Percentiles rank a stretch among this genome's conserved stretches.
Evolutionary conservation across 441 rosid species (phyloP).

Genomic region (Rhodomyrtus psidioides): DNA sequence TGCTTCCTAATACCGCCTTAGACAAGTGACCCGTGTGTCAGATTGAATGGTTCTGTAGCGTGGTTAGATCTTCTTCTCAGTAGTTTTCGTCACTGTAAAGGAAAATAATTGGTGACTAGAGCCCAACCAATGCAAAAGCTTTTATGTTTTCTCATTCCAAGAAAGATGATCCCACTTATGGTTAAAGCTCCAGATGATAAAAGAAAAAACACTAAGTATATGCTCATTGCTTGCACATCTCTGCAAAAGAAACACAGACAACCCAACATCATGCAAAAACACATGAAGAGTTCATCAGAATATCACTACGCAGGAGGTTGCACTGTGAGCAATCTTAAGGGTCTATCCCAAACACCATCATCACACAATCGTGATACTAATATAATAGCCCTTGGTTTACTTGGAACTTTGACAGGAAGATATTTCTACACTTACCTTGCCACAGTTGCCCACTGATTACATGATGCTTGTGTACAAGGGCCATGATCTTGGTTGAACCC

Average conservation of each 20-base stretch:
- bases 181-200: neutral
- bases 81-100: too few relatives aligned
- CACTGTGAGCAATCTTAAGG: neutral
- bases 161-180: neutral
- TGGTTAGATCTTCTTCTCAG: too few relatives aligned
- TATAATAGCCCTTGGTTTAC: too few relatives aligned
- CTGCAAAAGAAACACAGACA: neutral
- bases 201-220: neutral
- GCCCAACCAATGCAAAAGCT: too few relatives aligned
- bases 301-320: neutral
- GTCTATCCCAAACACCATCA: too few relatives aligned
- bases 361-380: too few relatives aligned
- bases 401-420: neutral
- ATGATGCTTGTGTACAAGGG: neutral
- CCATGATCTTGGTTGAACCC: neutral
- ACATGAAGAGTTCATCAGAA: neutral
- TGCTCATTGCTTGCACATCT: neutral
- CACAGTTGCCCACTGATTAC: neutral
- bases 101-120: too few relatives aligned
- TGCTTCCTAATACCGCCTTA: too few relatives aligned
- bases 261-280: neutral
- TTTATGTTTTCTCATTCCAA: neutral
- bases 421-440: neutral
- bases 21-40: too few relatives aligned
- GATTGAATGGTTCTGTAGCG: too few relatives aligned